These are phyloP conservation scores for Anethum foeniculum DNA, from an alignment of 140 eudicot species.

Conservation along the genomic window DNA sequence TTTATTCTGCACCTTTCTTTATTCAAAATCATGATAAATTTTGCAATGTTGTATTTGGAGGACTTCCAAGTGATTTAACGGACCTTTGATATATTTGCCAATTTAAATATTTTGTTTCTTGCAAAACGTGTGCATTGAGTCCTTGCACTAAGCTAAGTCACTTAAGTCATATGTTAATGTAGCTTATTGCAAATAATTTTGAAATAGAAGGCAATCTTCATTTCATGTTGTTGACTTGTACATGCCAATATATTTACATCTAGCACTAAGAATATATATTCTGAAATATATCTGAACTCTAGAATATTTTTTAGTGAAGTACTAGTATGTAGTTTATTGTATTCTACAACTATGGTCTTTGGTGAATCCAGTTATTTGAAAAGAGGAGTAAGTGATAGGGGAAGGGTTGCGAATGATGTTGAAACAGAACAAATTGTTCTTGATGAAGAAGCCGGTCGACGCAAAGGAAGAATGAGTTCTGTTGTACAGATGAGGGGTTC, in stretches of 20 bases:
- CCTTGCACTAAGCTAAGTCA: neutral
- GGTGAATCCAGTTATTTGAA: conserved; percentile 65
- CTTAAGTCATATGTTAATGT: neutral
- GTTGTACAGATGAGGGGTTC: conserved; percentile 99
- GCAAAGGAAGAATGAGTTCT: conserved; percentile 88
- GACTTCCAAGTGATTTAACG: neutral
- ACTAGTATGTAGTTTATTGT: neutral
- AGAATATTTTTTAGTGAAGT: neutral
- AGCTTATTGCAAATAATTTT: neutral
- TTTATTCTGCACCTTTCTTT: neutral
- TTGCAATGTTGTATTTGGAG: neutral
- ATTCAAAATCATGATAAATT: neutral
- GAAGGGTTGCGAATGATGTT: conserved; percentile 99
- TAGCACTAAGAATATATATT: neutral
- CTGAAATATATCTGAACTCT: neutral
- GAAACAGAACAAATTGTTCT: conserved; percentile 96
- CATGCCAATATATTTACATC: neutral
- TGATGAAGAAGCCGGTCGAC: conserved; percentile 90
- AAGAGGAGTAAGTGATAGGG: conserved; percentile 95
- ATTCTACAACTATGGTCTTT: neutral
- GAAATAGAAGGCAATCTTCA: neutral
- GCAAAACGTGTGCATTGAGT: neutral
- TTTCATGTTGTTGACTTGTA: neutral
- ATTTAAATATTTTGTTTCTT: neutral
- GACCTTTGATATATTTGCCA: neutral